Conservation (phyloP, 2,329 filamentous ascomycete genomes). For the Pseudogymnoascus sp. region DNA sequence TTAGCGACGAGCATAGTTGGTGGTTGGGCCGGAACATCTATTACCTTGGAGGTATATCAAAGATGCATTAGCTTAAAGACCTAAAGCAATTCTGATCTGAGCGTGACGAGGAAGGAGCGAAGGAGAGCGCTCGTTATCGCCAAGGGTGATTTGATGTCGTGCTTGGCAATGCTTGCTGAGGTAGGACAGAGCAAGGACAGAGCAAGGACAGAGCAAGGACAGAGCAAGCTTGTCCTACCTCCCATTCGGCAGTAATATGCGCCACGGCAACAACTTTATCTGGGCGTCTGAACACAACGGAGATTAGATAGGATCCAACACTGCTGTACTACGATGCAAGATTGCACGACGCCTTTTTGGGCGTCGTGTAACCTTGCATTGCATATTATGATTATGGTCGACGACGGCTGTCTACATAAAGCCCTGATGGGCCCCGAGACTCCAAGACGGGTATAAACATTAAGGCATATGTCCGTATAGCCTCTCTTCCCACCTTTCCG, state of each 20-base stretch:
- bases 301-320: not conserved
- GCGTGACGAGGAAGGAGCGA: not conserved
- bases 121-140: not conserved
- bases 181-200: no score
- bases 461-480: not conserved
- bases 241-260: not conserved
- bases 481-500: not conserved
- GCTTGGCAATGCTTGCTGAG: not conserved
- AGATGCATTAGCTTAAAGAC: not conserved
- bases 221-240: no score
- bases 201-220: no score
- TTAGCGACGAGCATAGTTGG: no score
- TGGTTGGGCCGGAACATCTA: constrained; percentile 23
- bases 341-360: no score
- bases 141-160: constrained; percentile 1
- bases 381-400: no score
- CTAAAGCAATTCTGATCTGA: not conserved
- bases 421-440: not conserved
- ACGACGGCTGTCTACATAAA: not conserved
- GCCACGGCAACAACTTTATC: not conserved
- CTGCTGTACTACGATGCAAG: not conserved
- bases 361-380: not conserved
- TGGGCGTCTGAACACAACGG: not conserved
- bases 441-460: not conserved
- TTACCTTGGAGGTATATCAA: not conserved